Evolutionary conservation across 1,139 yeast genomes (phyloP), one percentile per base, ranked within the genome.

Genomic region (Hyphopichia buzzinii): DNA sequence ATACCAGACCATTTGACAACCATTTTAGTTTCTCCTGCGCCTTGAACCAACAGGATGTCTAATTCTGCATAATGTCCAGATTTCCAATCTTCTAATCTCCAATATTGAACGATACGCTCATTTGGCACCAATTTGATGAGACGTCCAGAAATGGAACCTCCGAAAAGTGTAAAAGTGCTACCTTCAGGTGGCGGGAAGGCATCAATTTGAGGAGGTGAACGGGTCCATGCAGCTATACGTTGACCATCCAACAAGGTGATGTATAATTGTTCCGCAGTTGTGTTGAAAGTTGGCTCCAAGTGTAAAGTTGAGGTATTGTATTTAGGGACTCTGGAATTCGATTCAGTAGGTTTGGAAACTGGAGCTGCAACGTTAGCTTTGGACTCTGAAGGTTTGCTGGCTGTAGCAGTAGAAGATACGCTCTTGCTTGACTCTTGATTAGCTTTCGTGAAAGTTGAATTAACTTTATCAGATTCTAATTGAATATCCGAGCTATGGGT

Each of bases 31-130:
- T 90, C 97, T 30, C 84, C 78, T 13, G 79, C 72, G 17, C 94
- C 94, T 57, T 87, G 88, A 38, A 77, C 77, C 44, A 94, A 75
- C 30, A 66, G 72, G 48, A 90, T 74, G 28, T 70, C 74, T 49
- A 92, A 66, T 16, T 69, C 72, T 3, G 97, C 95, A 56, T 56
- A 83, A 57, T 87, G 95, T 19, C 86, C 95, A 10, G 67, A 64
- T 55, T 84, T 85, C 99, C 99, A 92, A 52, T 84, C 88, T 36
- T 74, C 77, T 45, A 92, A 68, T 55, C 97, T 76, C 99, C 99
- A 92, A 29, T 76, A 64, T 74, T 86, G 83, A 15, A 69, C 78
- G 38, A 92, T 80, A 39, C 65, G 64, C 50, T 76, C 71, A 50
- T 77, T 77, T 36, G 72, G 67, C n/a, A 69, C 76, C 40, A 88